phyloP scores from a whole-genome alignment of 2,329 filamentous ascomycete species.

The Parascedosporium putredinis region DNA sequence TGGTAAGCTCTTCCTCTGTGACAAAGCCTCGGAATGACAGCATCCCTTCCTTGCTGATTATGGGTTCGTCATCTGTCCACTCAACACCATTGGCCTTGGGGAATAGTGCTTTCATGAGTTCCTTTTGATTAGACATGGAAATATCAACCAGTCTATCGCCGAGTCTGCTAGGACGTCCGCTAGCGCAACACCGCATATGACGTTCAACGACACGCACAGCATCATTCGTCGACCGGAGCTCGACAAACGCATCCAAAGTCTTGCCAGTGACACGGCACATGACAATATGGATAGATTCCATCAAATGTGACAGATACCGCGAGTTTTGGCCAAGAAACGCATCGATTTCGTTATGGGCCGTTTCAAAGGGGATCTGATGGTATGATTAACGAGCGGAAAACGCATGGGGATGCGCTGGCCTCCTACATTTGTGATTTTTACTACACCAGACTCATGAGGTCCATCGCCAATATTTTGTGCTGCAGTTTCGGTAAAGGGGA shows the following conservation, averaged over 20 bases:
- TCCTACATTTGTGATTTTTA: constrained; percentile 42
- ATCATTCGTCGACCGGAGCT: constrained; percentile 42
- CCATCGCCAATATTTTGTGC: constrained; percentile 17
- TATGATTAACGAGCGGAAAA: no score
- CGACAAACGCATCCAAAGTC: constrained; percentile 51
- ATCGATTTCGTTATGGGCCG: constrained; percentile 42
- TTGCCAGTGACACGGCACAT: constrained; percentile 54
- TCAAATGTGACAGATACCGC: constrained; percentile 39
- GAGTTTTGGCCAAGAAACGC: constrained; percentile 50
- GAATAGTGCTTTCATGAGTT: constrained; percentile 53
- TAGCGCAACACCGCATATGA: constrained; percentile 27
- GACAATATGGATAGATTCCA: constrained; percentile 51
- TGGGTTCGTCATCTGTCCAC: constrained; percentile 40
- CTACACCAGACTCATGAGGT: constrained; percentile 29
- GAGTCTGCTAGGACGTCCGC: constrained; percentile 36
- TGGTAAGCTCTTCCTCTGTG: constrained; percentile 50
- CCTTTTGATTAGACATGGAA: constrained; percentile 43
- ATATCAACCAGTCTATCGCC: constrained; percentile 48
- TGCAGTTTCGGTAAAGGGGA: constrained; percentile 36
- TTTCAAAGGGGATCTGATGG: constrained; percentile 43
- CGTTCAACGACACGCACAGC: constrained; percentile 42
- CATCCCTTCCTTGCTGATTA: constrained; percentile 23
- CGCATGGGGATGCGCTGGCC: no score
- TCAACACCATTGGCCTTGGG: constrained; percentile 43
- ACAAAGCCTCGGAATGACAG: constrained; percentile 47